Conservation (phyloP, 106 monocot species). For the Cymbidium sinense region DNA sequence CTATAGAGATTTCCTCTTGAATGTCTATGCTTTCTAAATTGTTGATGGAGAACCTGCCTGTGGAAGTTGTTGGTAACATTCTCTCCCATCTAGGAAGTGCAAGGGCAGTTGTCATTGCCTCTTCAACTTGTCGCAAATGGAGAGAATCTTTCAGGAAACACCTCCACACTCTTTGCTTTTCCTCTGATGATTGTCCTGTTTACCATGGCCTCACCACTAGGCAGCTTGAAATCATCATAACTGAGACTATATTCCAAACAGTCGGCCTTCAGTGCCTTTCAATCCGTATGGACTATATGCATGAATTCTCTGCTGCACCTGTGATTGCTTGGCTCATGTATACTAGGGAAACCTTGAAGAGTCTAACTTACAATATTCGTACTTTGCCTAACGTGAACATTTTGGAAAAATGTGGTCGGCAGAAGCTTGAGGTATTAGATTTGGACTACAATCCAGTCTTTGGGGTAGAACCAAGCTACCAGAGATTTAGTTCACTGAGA, state of each 20-base stretch:
- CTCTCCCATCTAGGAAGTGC: slow-evolving; percentile 79
- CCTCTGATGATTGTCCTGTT: slow-evolving; percentile 57
- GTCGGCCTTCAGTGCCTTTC: slow-evolving; percentile 67
- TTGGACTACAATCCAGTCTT: slow-evolving; percentile 75
- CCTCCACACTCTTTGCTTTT: slow-evolving; percentile 68
- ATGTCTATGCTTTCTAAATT: background rate
- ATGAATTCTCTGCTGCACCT: slow-evolving; percentile 85
- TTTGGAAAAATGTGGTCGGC: slow-evolving; percentile 80
- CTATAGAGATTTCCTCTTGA: background rate
- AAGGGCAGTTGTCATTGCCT: slow-evolving; percentile 71
- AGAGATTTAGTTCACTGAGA: slow-evolving; percentile 72
- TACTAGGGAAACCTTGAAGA: slow-evolving; percentile 76
- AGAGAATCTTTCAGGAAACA: slow-evolving; percentile 69
- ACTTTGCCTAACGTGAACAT: slow-evolving; percentile 77
- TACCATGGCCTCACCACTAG: slow-evolving; percentile 58
- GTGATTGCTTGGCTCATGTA: slow-evolving; percentile 99
- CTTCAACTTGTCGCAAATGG: slow-evolving; percentile 89
- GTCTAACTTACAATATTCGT: slow-evolving; percentile 66
- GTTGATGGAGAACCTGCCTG: slow-evolving; percentile 76
- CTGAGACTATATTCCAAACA: slow-evolving; percentile 92
- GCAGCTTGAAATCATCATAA: slow-evolving; percentile 85
- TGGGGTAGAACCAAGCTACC: slow-evolving; percentile 80
- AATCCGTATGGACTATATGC: slow-evolving; percentile 65
- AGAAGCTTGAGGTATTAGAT: slow-evolving; percentile 73
- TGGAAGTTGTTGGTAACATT: slow-evolving; percentile 95